Evolutionary conservation across 2,329 filamentous ascomycete species (phyloP).

Genomic region (Alternaria burnsii): DNA sequence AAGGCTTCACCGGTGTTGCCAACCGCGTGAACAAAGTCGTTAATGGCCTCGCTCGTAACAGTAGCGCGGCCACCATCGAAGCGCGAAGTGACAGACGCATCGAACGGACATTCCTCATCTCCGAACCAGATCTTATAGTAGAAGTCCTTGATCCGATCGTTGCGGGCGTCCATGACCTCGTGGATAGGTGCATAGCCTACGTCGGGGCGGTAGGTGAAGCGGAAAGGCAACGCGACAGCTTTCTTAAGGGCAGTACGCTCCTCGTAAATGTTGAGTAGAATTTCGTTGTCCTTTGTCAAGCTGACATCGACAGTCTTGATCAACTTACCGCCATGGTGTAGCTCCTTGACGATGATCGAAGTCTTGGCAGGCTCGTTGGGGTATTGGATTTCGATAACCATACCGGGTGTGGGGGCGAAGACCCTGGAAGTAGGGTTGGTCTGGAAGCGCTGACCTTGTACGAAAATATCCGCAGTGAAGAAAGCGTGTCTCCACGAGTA

Average conservation of each 20-base stretch:
- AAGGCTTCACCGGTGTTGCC: conserved; percentile 98
- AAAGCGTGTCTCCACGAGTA: conserved; percentile 96
- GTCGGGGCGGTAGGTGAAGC: conserved; percentile 94
- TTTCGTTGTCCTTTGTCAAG: conserved; percentile 77
- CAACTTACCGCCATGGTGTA: conserved; percentile 84
- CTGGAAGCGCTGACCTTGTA: conserved; percentile 96
- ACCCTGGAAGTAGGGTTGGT: conserved; percentile 95
- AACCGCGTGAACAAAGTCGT: conserved; percentile 98
- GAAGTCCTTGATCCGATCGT: conserved; percentile 98
- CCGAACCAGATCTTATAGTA: conserved; percentile 99
- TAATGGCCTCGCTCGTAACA: conserved; percentile 91
- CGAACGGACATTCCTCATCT: conserved; percentile 81
- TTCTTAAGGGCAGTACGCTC: conserved; percentile 86
- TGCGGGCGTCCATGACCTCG: conserved; percentile 94
- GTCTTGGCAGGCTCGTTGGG: conserved; percentile 86
- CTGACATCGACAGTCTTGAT: conserved; percentile 88
- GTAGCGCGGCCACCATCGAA: conserved; percentile 90
- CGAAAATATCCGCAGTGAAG: conserved; percentile 90
- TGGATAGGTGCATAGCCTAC: conserved; percentile 96
- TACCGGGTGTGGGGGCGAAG: conserved; percentile 83
- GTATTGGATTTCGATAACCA: conserved; percentile 86
- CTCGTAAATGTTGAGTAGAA: conserved; percentile 90
- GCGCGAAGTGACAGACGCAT: conserved; percentile 82
- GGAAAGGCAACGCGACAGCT: conserved; percentile 82
- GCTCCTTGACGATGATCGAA: conserved; percentile 85